Evolutionary conservation across 768 basidiomycete genomes (phyloP), one percentile per base, ranked within the genome.

Genomic region (Psilocybe tampanensis): DNA sequence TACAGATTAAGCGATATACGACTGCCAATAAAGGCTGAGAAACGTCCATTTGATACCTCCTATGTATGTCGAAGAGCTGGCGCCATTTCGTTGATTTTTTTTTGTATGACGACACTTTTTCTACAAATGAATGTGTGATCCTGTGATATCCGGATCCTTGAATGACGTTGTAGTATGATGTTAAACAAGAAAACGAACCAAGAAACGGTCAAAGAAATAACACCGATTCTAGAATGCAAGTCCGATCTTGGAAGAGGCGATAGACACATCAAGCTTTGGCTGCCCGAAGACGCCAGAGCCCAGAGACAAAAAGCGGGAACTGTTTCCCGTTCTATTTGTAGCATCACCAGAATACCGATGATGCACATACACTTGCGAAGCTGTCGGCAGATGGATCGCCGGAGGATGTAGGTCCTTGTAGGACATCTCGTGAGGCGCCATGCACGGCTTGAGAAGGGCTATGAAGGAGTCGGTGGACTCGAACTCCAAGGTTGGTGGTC

Each of bases 401-500:
- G 49, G 33, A 19, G 17, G 42, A n/a, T 22, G 21, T 8, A 24
- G 5, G 17, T 36, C 29, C 18, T 8, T 12, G 42, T 33, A 7
- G 26, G 29, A 21, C 12, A 44, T 39, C 2, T 19, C 17, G 19
- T 34, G 44, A 33, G 33, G 21, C 17, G 13, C 36, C 15, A 7
- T 12, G 15, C 19, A 34, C 8, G 24, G 45, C 34, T 43, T 47
- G 24, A 24, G 34, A 32, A 22, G 19, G 34, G 42, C 36, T 18
- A n/a, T 43, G 32, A 33, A 52, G 4, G 59, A 57, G 4, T 44
- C 48, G 3, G 45, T 13, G 22, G 42, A 50, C 49, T 55, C 55
- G 2, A 48, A 19, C 39, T 60, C 57, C 2, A 29, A 5, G 29
- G 54, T 55, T 2, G 47, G 52, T 8, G 59, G 61, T 19, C 61